These are phyloP conservation scores for Neocallimastix lanati DNA, from an alignment of 192 early-diverging fungal species.

Conservation along the genomic window DNA sequence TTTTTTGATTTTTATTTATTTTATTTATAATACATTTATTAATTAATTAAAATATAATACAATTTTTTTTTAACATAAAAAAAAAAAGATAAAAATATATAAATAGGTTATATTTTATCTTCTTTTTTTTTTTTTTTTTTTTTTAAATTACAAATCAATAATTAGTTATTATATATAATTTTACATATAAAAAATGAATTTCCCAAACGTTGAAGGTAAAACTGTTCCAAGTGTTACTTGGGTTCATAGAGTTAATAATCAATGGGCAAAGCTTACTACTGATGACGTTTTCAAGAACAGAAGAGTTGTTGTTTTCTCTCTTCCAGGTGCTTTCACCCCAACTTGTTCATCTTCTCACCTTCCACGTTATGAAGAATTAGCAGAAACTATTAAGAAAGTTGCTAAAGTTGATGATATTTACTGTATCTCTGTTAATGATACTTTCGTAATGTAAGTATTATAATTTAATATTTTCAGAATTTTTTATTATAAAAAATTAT, in stretches of 20 bases:
- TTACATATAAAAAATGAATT: not conserved
- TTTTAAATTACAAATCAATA: no score
- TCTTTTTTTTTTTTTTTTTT: no score
- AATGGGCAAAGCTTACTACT: not conserved
- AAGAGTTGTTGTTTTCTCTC: constrained; percentile 45
- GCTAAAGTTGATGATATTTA: constrained; percentile 54
- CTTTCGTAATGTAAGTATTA: constrained; percentile 41
- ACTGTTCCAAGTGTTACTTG: not conserved
- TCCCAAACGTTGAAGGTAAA: not conserved
- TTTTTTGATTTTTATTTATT: no score
- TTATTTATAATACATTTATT: no score
- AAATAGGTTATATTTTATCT: no score
- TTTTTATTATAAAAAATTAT: no score
- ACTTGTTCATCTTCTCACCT: constrained; percentile 47
- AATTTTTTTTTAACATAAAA: no score
- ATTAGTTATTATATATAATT: no score
- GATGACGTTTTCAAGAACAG: constrained; percentile 32
- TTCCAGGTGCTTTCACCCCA: constrained; percentile 49
- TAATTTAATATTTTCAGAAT: no score
- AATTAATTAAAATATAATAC: no score
- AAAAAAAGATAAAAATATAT: no score
- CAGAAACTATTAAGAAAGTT: constrained; percentile 10
- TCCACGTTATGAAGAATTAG: constrained; percentile 38
- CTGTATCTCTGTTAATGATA: constrained; percentile 42
- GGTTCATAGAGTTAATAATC: not conserved